A percentile compares a stretch with the other conserved stretches of the same genome.
Conservation (phyloP, 169 alveolate genomes). For the Eimeria sp. region DNA sequence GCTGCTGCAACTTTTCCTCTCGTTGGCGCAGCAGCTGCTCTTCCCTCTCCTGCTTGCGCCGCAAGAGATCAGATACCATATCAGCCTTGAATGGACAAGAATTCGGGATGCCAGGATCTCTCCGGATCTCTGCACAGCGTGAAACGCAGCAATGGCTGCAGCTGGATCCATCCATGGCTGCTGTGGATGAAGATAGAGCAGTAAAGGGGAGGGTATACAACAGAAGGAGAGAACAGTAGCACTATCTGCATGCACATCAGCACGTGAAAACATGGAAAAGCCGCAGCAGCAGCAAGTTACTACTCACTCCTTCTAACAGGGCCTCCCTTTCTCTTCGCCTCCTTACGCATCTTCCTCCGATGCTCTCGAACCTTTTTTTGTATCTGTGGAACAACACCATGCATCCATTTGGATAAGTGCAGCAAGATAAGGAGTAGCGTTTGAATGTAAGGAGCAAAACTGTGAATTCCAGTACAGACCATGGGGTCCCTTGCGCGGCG, state of each 20-base stretch:
- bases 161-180: not conserved
- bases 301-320: slow-evolving; percentile 66
- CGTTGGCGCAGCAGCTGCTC: slow-evolving; percentile 85
- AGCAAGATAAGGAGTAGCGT: not conserved
- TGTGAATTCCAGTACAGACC: not conserved
- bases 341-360: slow-evolving; percentile 90
- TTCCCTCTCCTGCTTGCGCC: slow-evolving; percentile 87
- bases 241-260: not conserved
- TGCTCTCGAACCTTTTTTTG: slow-evolving; percentile 92
- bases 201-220: not conserved
- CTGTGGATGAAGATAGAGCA: not conserved
- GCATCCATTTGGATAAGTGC: not conserved
- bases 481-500: not conserved
- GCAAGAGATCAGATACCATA: slow-evolving; percentile 82
- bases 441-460: not conserved
- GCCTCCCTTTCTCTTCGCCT: slow-evolving; percentile 88
- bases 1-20: slow-evolving; percentile 84
- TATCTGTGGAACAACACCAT: slow-evolving; percentile 86
- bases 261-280: not conserved
- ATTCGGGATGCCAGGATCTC: slow-evolving; percentile 93
- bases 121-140: slow-evolving; percentile 79
- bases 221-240: not conserved
- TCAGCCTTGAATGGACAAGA: slow-evolving; percentile 91
- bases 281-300: not conserved
- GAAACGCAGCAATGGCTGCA: slow-evolving; percentile 13